Conservation (phyloP, 1,139 yeast species). For the Blastobotrys capitulatus region DNA sequence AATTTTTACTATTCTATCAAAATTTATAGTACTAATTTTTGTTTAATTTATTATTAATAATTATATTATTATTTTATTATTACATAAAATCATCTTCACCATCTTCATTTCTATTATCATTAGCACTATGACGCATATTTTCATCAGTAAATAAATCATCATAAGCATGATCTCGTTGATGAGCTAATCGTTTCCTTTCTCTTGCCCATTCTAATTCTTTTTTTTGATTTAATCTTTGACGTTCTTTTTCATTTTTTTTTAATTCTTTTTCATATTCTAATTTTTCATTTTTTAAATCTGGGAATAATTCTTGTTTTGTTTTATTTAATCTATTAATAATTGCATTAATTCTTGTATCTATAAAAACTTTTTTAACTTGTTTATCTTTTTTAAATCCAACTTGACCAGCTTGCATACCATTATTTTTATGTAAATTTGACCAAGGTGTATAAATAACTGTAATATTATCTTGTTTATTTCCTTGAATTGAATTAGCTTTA, state of each 20-base stretch:
- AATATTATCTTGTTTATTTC: constrained; percentile 64
- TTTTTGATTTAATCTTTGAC: constrained; percentile 33
- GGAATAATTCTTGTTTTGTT: constrained; percentile 55
- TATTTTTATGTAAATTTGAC: constrained; percentile 62
- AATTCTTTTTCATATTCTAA: constrained; percentile 36
- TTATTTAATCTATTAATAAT: constrained; percentile 61
- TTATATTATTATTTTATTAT: not conserved
- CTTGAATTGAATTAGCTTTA: constrained; percentile 75
- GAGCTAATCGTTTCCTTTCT: constrained; percentile 30
- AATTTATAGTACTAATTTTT: constrained; percentile 7
- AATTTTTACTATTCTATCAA: not conserved
- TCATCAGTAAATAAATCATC: constrained; percentile 53
- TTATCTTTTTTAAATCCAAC: constrained; percentile 63
- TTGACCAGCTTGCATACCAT: constrained; percentile 79
- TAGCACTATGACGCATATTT: constrained; percentile 43
- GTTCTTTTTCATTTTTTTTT: constrained; percentile 31
- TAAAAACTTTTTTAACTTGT: constrained; percentile 49
- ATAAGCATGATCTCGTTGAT: constrained; percentile 43
- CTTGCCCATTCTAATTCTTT: constrained; percentile 28
- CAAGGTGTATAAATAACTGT: constrained; percentile 75
- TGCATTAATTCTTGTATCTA: constrained; percentile 57
- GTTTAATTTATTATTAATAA: not conserved
- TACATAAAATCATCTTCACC: constrained; percentile 68
- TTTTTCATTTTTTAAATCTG: constrained; percentile 42
- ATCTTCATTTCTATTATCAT: constrained; percentile 51